These are phyloP conservation scores for Teunomyces funiuensis DNA, from an alignment of 805 yeast species.

Conservation along the genomic window DNA sequence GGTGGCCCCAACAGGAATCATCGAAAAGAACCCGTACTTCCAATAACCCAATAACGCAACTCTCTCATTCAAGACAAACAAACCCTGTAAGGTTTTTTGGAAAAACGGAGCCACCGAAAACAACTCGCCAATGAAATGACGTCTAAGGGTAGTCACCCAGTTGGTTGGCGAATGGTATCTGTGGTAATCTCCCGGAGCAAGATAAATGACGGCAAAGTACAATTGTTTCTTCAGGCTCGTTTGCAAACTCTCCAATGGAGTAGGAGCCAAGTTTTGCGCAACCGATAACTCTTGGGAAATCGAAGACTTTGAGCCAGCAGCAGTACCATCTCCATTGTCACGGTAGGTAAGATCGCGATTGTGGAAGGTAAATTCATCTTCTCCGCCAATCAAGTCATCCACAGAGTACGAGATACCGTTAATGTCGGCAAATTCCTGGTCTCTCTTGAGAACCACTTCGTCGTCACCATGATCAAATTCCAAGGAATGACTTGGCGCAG, in stretches of 20 bases:
- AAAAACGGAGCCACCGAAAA: conserved; percentile 96
- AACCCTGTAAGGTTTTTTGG: conserved; percentile 80
- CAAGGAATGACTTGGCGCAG: conserved; percentile 55
- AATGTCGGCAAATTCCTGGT: conserved; percentile 73
- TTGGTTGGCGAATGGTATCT: conserved; percentile 93
- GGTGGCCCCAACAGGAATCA: conserved; percentile 99
- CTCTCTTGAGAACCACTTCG: conserved; percentile 47
- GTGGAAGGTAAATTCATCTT: conserved; percentile 42
- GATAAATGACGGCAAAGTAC: conserved; percentile 85
- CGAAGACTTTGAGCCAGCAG: conserved; percentile 29
- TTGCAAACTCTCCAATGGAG: conserved; percentile 30
- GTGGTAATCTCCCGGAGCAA: conserved; percentile 98
- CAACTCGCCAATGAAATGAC: conserved; percentile 94
- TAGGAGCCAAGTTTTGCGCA: conserved; percentile 41
- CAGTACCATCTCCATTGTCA: conserved; percentile 69
- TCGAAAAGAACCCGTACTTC: conserved; percentile 95
- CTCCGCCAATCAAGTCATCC: conserved; percentile 66
- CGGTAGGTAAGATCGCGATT: conserved; percentile 49
- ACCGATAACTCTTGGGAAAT: conserved; percentile 37
- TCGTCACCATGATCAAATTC: conserved; percentile 43
- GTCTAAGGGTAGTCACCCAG: conserved; percentile 92
- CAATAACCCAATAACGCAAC: conserved; percentile 94
- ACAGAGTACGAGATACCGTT: conserved; percentile 72
- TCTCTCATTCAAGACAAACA: conserved; percentile 90
- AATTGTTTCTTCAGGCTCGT: conserved; percentile 51